Evolutionary conservation across 495 filamentous ascomycete species (phyloP).

Genomic region (Mytilinidion resinicola): DNA sequence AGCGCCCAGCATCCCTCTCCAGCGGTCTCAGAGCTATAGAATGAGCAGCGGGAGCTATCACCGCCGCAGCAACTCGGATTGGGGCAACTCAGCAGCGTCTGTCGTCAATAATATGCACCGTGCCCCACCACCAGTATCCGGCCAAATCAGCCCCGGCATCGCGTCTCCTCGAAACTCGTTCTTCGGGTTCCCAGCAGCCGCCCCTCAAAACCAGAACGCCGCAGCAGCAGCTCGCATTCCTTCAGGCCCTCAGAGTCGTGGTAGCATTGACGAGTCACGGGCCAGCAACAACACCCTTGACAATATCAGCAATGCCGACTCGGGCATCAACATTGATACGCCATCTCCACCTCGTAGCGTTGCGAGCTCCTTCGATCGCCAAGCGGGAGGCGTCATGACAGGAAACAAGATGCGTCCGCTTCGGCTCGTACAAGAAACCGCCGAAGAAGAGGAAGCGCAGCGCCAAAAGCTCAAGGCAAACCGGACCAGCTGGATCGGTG

Average conservation of each 20-base stretch:
- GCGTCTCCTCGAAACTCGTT: slow-evolving; percentile 47
- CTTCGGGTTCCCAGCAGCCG: slow-evolving; percentile 37
- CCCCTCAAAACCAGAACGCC: slow-evolving; percentile 18
- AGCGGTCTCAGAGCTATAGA: slow-evolving; percentile 50
- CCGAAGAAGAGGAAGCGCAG: slow-evolving; percentile 42
- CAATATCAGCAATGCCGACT: neutral
- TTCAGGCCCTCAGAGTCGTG: slow-evolving; percentile 3
- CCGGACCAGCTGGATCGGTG: slow-evolving; percentile 55
- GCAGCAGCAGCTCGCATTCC: slow-evolving; percentile 33
- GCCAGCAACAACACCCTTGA: neutral
- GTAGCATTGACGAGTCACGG: slow-evolving; percentile 11
- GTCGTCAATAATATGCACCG: slow-evolving; percentile 84
- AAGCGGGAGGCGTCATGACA: slow-evolving; percentile 48
- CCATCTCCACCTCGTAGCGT: slow-evolving; percentile 25
- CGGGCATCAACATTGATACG: slow-evolving; percentile 9
- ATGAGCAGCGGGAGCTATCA: slow-evolving; percentile 46
- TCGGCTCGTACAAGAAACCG: slow-evolving; percentile 71
- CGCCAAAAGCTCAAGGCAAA: slow-evolving; percentile 50
- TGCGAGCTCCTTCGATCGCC: slow-evolving; percentile 8
- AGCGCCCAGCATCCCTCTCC: slow-evolving; percentile 75
- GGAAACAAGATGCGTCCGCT: slow-evolving; percentile 79
- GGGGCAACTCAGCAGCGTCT: slow-evolving; percentile 49
- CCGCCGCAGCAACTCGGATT: slow-evolving; percentile 63
- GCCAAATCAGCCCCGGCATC: slow-evolving; percentile 49
- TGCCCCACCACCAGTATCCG: slow-evolving; percentile 49